Evolutionary conservation across 768 basidiomycete species (phyloP), one percentile per base, ranked within the genome.

Genomic region (Mrakia blollopis): DNA sequence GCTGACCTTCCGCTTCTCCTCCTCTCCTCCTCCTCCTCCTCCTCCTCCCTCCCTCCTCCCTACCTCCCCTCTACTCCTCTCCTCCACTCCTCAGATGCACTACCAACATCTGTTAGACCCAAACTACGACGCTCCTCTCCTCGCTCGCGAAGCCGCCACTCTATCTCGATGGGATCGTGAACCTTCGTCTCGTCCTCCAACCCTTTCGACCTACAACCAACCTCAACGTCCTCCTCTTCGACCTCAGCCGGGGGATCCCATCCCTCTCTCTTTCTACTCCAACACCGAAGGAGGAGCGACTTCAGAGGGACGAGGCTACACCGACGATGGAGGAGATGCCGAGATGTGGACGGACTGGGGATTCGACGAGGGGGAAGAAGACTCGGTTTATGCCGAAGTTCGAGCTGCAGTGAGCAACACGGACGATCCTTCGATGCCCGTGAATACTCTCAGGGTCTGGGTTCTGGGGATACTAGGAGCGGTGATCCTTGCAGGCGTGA

Each of bases 341-440:
- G 73, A 74, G 25, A 70, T 77, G 23, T 73, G 41, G 23, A 57
- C 71, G 21, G 76, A 77, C 41, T 77, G 72, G 63, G 76, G 76
- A 0, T 77, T 78, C 30, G 73, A 78, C 25, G 77, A 78, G 54
- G 77, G 73, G 9, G 77, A 74, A 44, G 77, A 78, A 30, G 77
- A 78, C 68, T 35, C 28, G 8, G 77, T 78, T 0, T 78, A 78
- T 39, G 77, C 77, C 21, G 77, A 78, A 60, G 77, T 78, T 23
- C 23, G 77, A 44, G 77, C 77, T 3, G 77, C 77, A 9, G 77
- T 78, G 32, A 30, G 25, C 32, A 78, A 78, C 41, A 78, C 77
- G 30, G 77, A 78, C 47, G 77, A 78, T 28, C 68, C 73, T 18
- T 50, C 73, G 39, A 69, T 78, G 65, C 77, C 77, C 13, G n/a